Evolutionary conservation across 2,329 filamentous ascomycete genomes (phyloP), one percentile per base, ranked within the genome.

Genomic region (Penicillium occitanis): DNA sequence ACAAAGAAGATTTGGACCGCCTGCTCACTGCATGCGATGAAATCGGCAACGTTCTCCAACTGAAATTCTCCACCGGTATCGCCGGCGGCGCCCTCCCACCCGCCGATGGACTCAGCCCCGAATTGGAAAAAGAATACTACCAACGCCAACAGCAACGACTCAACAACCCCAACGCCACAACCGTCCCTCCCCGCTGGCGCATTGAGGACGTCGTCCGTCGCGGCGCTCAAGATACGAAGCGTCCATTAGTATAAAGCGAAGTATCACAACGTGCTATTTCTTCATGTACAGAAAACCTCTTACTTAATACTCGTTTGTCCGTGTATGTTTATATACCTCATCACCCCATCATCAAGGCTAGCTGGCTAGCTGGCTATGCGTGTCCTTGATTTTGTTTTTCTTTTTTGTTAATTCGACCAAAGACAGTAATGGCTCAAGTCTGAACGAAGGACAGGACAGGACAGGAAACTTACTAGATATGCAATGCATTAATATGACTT

Each of bases 31-130:
- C 95, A 17, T 98, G 94, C 74, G 92, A 98, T 75, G 91, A 98
- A 78, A 88, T 97, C 65, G 93, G 94, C 66, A 92, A 97, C 70
- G 86, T 96, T 25, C 82, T 99, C 65, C 93, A 98, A 79, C 85
- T 99, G 76, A 98, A 97, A 82, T 97, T 96, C 81, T 96, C 93
- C n/a, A 96, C 91, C 14, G 95, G 95, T 71, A 88, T 97, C 73
- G 94, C 95, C 13, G 95, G 95, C 70, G 95, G 95, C 66, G 87
- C 91, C 44, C 87, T 92, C 60, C 89, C 91, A 8, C 84, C 94
- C 2, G 88, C 89, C 3, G 90, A 91, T 42, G 90, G 88, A 17
- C 84, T 92, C 46, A 85, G 86, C 0, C 84, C 88, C 10, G 88
- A 94, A 74, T 88, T 90, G 76, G 91, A 96, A 78, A 82, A 85